Evolutionary conservation across 495 filamentous ascomycete genomes (phyloP).

Genomic region (Cetradonia linearis): DNA sequence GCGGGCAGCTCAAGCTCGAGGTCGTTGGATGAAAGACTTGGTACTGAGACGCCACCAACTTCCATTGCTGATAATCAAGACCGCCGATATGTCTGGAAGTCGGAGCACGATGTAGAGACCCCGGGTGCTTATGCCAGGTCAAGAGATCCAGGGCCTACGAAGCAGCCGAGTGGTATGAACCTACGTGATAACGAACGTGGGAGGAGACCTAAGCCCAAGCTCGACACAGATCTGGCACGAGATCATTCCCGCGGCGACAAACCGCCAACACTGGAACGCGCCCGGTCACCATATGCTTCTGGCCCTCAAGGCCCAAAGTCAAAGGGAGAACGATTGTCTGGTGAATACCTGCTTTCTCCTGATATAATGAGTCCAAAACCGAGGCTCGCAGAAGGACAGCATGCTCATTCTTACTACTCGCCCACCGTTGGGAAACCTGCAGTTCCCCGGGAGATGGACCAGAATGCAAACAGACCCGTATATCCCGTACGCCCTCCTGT

Average conservation of each 20-base stretch:
- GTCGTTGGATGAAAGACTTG: constrained; percentile 34
- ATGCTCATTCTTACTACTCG: constrained; percentile 6
- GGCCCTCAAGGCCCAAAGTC: constrained; percentile 13
- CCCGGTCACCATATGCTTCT: constrained; percentile 21
- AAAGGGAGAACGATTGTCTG: constrained; percentile 14
- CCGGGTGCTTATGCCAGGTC: constrained; percentile 13
- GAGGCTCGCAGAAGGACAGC: neutral
- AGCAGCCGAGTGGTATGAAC: neutral
- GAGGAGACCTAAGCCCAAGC: constrained; percentile 9
- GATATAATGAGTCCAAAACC: constrained; percentile 18
- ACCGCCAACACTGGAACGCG: constrained; percentile 16
- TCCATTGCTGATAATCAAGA: constrained; percentile 14
- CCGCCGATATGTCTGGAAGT: constrained; percentile 14
- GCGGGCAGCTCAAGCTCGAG: constrained; percentile 15
- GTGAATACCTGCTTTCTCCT: constrained; percentile 24
- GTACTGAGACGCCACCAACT: constrained; percentile 30
- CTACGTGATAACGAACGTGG: neutral
- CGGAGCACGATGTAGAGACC: constrained; percentile 12
- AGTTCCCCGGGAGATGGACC: neutral
- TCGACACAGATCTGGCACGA: constrained; percentile 19
- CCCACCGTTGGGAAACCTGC: neutral
- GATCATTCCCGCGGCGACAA: constrained; percentile 12
- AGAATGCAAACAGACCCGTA: constrained; percentile 2
- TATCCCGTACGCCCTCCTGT: constrained; percentile 3
- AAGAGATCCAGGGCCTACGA: constrained; percentile 5